Evolutionary conservation across 2,329 filamentous ascomycete genomes (phyloP), one percentile per base, ranked within the genome.

Genomic region (Clonostachys solani): DNA sequence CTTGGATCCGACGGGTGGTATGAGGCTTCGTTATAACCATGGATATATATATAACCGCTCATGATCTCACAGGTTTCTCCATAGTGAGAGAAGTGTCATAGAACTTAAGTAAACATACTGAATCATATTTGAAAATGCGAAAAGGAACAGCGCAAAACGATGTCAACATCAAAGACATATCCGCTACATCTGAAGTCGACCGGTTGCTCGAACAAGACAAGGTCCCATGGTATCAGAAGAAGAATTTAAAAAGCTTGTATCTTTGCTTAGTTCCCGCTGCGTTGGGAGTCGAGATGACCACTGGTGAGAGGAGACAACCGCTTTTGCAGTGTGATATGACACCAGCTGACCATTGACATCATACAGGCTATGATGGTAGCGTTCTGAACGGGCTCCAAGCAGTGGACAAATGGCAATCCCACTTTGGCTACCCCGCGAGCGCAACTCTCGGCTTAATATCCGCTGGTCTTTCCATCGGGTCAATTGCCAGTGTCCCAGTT

Each of bases 401-500:
- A 63, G 50, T 36, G 33, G 57, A 18, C 38, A 18, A 37, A 34
- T 37, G 54, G 49, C 19, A 47, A 17, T 18, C 16, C 57, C 50
- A 76, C 37, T 74, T 65, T 0, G 47, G 61, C 33, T 73, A 29
- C 23, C 23, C 23, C 23, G 69, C 12, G 65, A 68, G 4, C 13
- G 72, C 44, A 67, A 72, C 46, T 84, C 33, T 73, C 74, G 2
- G 77, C 80, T 2, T 83, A 29, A 72, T 83, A 83, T 59, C 78
- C 75, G 9, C 66, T 83, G 3, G 80, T 80, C 23, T 29, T 12
- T 77, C 78, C 16, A 74, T 83, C 48, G 60, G 75, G 8, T 74
- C 75, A 19, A 69, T 83, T 3, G 80, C 80, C 0, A 73, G 83
- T 46, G 74, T 82, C 19, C 72, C 77, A 1, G 61, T 74, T 6